These are phyloP conservation scores for Hypomontagnella monticulosa DNA, from an alignment of 495 filamentous ascomycete genomes.

Conservation along the genomic window DNA sequence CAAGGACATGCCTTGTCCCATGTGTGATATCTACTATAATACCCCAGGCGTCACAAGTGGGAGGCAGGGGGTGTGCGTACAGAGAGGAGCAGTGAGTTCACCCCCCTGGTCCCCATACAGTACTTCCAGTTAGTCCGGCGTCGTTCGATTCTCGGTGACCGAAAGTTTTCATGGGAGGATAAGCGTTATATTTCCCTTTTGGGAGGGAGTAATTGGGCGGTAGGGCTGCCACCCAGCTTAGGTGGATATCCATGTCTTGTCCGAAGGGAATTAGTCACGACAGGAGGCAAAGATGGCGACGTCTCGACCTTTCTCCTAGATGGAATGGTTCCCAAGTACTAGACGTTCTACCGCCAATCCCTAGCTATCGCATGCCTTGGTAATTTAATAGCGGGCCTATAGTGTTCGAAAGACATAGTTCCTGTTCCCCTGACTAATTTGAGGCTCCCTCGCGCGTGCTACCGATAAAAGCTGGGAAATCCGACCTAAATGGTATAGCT, in stretches of 20 bases:
- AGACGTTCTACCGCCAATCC: slow-evolving; percentile 8
- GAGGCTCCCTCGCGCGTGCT: slow-evolving; percentile 30
- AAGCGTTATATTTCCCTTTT: slow-evolving; percentile 51
- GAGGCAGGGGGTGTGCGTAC: slow-evolving; percentile 29
- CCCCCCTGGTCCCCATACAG: slow-evolving; percentile 36
- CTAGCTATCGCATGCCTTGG: slow-evolving; percentile 14
- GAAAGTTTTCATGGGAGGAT: slow-evolving; percentile 52
- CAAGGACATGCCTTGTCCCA: slow-evolving; percentile 32
- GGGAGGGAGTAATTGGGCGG: slow-evolving; percentile 43
- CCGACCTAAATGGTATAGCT: slow-evolving; percentile 37
- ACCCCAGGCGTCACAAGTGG: slow-evolving; percentile 29
- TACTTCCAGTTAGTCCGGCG: slow-evolving; percentile 38
- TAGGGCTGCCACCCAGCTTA: slow-evolving; percentile 47
- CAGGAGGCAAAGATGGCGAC: slow-evolving; percentile 19
- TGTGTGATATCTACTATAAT: slow-evolving; percentile 35
- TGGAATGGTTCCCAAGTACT: slow-evolving; percentile 14
- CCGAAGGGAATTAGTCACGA: slow-evolving; percentile 22
- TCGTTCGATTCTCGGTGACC: slow-evolving; percentile 53
- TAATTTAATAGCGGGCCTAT: slow-evolving; percentile 17
- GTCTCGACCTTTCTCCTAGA: slow-evolving; percentile 29
- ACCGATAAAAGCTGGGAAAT: slow-evolving; percentile 12
- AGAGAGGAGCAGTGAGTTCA: slow-evolving; percentile 30
- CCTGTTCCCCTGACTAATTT: slow-evolving; percentile 24
- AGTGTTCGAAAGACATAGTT: slow-evolving; percentile 14
- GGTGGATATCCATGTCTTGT: slow-evolving; percentile 43